Percentiles rank a stretch among this genome's conserved stretches.
Conservation (phyloP, 129 eudicot genomes). For the carrot (Daucus carota) region DH1_v3.0 NC_030388.2:27606001-27606500, state of each 20-base stretch:
- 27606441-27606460: neutral
- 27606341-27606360: too few species aligned
- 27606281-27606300: too few species aligned
- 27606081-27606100: slow-evolving; percentile 40
- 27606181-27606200: neutral
- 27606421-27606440: too few species aligned
- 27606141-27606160: slow-evolving; percentile 12
- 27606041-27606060: neutral
- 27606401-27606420: too few species aligned
- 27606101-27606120: slow-evolving; percentile 45
- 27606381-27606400: too few species aligned
- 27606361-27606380: too few species aligned
- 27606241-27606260: too few species aligned
- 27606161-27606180: neutral
- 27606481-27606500: neutral
- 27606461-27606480: neutral
- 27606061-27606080: neutral
- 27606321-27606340: too few species aligned
- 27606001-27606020: neutral
- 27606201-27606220: neutral
- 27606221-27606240: too few species aligned
- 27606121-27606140: slow-evolving; percentile 51
- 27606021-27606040: neutral
- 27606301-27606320: too few species aligned
- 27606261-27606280: too few species aligned